Conservation (phyloP, 140 eudicot species). For the Anethum foeniculum region DNA sequence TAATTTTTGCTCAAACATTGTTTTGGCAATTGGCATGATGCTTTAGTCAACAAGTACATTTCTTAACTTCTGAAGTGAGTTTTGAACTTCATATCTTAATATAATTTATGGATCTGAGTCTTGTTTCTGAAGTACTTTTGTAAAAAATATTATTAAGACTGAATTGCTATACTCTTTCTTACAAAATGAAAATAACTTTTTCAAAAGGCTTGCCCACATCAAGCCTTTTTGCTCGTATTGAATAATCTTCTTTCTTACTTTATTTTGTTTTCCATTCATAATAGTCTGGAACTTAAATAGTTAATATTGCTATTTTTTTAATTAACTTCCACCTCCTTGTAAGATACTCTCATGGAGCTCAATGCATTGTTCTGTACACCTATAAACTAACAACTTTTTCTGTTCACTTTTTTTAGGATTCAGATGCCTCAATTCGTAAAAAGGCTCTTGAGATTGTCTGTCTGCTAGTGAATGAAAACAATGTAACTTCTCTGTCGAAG, state of each 20-base stretch:
- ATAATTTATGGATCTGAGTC: not conserved
- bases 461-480: slow-evolving; percentile 86
- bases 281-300: not conserved
- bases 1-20: not conserved
- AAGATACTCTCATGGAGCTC: slow-evolving; percentile 6
- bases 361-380: not conserved
- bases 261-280: not conserved
- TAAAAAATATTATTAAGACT: not conserved
- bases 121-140: not conserved
- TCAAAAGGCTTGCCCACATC: not conserved
- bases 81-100: not conserved
- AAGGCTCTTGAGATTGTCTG: slow-evolving; percentile 96
- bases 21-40: not conserved
- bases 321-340: not conserved
- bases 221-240: not conserved
- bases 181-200: not conserved
- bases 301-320: not conserved
- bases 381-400: slow-evolving; percentile 16
- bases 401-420: slow-evolving; percentile 58
- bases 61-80: not conserved
- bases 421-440: slow-evolving; percentile 96
- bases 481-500: slow-evolving; percentile 83
- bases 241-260: not conserved
- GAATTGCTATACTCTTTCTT: not conserved
- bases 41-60: not conserved